Evolutionary conservation across 441 rosid genomes (phyloP).

Genomic region (Erysimum cheiri): DNA sequence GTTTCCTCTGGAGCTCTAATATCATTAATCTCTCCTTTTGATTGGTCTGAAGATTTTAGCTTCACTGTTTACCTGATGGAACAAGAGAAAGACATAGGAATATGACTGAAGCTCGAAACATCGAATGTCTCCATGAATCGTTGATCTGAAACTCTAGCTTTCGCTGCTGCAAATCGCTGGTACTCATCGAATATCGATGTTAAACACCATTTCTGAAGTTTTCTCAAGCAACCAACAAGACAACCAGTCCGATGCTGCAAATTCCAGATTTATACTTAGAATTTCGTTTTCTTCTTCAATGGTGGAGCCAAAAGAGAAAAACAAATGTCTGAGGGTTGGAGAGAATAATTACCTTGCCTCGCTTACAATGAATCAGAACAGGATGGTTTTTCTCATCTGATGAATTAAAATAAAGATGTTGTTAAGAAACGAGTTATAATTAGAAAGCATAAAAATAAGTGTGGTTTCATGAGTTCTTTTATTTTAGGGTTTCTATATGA

Average conservation of each 20-base stretch:
- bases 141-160: constrained; percentile 77
- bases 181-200: constrained; percentile 70
- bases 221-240: constrained; percentile 73
- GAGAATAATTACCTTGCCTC: constrained; percentile 62
- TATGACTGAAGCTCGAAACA: constrained; percentile 63
- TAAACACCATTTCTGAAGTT: constrained; percentile 69
- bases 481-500: constrained; percentile 8
- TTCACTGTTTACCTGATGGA: constrained; percentile 50
- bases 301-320: not conserved
- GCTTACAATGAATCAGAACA: constrained; percentile 70
- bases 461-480: constrained; percentile 8
- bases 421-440: constrained; percentile 15
- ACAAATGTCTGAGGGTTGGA: constrained; percentile 2
- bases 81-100: constrained; percentile 78
- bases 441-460: constrained; percentile 14
- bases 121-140: constrained; percentile 75
- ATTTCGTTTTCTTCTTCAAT: not conserved
- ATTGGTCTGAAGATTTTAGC: constrained; percentile 16
- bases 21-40: constrained; percentile 32
- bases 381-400: constrained; percentile 78
- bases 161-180: constrained; percentile 72
- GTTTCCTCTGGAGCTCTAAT: constrained; percentile 30
- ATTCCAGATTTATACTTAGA: not conserved
- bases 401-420: not conserved
- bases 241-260: constrained; percentile 73